Conservation (phyloP, 768 basidiomycete genomes). For the Russula olivacea region DNA sequence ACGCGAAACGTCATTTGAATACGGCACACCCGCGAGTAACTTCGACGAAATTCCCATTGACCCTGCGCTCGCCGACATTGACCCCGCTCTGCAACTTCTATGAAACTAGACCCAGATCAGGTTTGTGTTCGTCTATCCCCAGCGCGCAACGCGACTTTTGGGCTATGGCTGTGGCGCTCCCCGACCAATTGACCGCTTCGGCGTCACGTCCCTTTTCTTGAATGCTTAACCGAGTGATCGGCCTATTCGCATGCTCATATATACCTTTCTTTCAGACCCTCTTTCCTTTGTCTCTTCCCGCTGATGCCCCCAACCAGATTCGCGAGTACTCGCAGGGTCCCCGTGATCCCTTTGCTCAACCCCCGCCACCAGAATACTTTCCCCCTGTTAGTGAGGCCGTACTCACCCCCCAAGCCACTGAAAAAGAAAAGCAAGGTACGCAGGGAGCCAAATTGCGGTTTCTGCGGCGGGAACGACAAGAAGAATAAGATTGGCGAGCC, state of each 20-base stretch:
- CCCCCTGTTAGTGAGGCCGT: conserved; percentile 40
- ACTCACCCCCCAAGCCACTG: conserved; percentile 36
- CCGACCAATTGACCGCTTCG: conserved; percentile 53
- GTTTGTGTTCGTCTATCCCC: conserved; percentile 33
- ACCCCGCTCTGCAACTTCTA: conserved; percentile 43
- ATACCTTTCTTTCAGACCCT: conserved; percentile 13
- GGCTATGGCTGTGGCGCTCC: conserved; percentile 27
- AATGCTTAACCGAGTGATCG: conserved; percentile 1
- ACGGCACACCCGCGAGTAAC: conserved; percentile 52
- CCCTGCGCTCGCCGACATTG: conserved; percentile 60
- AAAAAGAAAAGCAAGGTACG: conserved; percentile 43
- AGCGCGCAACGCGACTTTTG: conserved; percentile 25
- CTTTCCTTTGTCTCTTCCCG: conserved; percentile 20
- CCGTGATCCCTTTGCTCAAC: conserved; percentile 77
- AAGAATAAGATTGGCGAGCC: conserved; percentile 50
- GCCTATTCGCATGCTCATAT: conserved; percentile 19
- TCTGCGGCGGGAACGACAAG: conserved; percentile 63
- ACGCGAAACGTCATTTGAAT: conserved; percentile 54
- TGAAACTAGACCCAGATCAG: conserved; percentile 27
- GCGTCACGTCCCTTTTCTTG: conserved; percentile 44
- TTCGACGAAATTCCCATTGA: conserved; percentile 69
- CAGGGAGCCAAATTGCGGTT: conserved; percentile 66
- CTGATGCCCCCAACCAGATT: conserved; percentile 26
- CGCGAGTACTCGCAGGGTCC: conserved; percentile 64
- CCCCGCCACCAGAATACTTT: conserved; percentile 47